Percentiles rank a stretch among this genome's conserved stretches.
Evolutionary conservation across 2,329 filamentous ascomycete genomes (phyloP).

Genomic region (Arthrobotrys entomopaga): DNA sequence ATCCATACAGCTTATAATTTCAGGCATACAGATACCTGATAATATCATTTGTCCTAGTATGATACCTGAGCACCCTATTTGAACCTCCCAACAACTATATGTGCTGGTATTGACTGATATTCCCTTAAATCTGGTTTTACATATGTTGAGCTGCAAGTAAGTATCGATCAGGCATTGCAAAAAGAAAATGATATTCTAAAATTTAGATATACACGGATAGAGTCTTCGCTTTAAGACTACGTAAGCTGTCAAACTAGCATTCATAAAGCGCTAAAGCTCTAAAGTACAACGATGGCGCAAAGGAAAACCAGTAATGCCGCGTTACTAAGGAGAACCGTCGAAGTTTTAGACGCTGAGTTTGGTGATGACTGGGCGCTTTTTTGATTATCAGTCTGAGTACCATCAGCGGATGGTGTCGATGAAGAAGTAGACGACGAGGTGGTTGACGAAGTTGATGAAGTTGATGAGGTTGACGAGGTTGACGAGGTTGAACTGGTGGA

Average conservation of each 20-base stretch:
- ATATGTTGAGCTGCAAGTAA: too few species aligned
- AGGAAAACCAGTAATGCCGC: neutral
- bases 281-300: neutral
- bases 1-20: too few species aligned
- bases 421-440: neutral
- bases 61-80: too few species aligned
- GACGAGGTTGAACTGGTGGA: neutral
- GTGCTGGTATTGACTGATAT: too few species aligned
- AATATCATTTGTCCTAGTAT: too few species aligned
- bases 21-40: too few species aligned
- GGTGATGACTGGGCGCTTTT: neutral
- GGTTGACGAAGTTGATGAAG: neutral
- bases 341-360: neutral
- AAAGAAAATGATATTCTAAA: too few species aligned
- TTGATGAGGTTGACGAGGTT: neutral
- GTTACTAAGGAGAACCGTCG: neutral
- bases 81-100: too few species aligned
- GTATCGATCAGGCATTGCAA: too few species aligned
- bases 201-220: neutral
- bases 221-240: neutral
- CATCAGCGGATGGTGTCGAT: neutral
- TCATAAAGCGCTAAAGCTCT: neutral
- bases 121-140: too few species aligned
- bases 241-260: neutral
- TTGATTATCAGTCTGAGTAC: neutral